Percentiles rank a stretch among this genome's conserved stretches.
phyloP scores from a whole-genome alignment of 352 stramenopile genomes.

The Phytophthora podocarpi region DNA sequence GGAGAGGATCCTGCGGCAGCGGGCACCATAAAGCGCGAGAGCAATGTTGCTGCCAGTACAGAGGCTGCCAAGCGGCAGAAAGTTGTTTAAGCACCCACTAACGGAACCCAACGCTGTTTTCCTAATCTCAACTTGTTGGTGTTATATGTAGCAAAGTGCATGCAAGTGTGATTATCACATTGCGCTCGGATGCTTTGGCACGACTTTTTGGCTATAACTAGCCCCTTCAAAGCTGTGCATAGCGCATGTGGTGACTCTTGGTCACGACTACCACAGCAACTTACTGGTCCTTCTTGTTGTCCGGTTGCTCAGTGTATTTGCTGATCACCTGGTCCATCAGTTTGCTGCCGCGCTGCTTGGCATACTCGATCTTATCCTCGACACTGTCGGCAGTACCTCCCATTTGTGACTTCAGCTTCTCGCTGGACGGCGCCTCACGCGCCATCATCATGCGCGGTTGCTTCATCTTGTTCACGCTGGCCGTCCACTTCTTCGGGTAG shows the following conservation, averaged over 20 bases:
- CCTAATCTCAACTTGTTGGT: conserved; percentile 15
- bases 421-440: conserved; percentile 38
- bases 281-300: conserved; percentile 52
- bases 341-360: conserved; percentile 44
- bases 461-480: conserved; percentile 55
- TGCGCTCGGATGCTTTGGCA: no score
- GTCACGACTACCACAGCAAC: neutral
- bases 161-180: conserved; percentile 9
- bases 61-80: conserved; percentile 73
- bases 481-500: conserved; percentile 74
- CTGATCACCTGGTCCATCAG: conserved; percentile 41
- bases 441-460: conserved; percentile 50
- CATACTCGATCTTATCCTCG: conserved; percentile 38
- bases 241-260: neutral
- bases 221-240: conserved; percentile 1
- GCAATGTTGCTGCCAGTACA: conserved; percentile 4
- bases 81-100: conserved; percentile 36
- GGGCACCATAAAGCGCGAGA: conserved; percentile 37
- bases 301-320: conserved; percentile 22
- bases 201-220: no score
- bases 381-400: conserved; percentile 16
- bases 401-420: conserved; percentile 41
- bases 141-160: conserved; percentile 25
- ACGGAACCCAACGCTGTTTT: conserved; percentile 10
- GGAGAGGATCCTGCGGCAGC: conserved; percentile 11